These are phyloP conservation scores for Daldinia loculata DNA, from an alignment of 495 filamentous ascomycete genomes.

Conservation along the genomic window DNA sequence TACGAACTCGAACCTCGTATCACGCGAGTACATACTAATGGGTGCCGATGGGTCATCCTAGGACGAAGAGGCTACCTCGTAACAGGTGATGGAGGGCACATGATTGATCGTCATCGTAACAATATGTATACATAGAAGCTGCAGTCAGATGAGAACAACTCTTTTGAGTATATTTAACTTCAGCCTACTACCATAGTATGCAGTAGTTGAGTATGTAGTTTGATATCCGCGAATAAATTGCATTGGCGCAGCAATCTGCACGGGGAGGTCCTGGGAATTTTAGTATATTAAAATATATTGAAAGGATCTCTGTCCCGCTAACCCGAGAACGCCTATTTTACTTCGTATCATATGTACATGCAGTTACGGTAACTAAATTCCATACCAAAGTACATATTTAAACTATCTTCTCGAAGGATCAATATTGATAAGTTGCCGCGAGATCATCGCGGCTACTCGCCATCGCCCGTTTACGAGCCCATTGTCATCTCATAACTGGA, in stretches of 20 bases:
- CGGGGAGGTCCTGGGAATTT: constrained; percentile 30
- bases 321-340: constrained; percentile 3
- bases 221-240: constrained; percentile 25
- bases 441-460: constrained; percentile 3
- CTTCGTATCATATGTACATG: not conserved
- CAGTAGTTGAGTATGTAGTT: not conserved
- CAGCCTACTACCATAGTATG: not conserved
- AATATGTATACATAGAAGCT: constrained; percentile 22
- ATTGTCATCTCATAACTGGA: constrained; percentile 3
- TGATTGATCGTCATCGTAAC: constrained; percentile 35
- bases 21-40: constrained; percentile 24
- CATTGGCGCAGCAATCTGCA: constrained; percentile 18
- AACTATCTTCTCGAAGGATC: constrained; percentile 6
- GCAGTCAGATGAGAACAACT: constrained; percentile 27
- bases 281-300: constrained; percentile 36
- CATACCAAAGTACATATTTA: not conserved
- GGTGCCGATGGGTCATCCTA: not conserved
- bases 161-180: constrained; percentile 3
- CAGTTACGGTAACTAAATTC: too few relatives aligned
- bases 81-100: constrained; percentile 22
- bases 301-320: constrained; percentile 7
- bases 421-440: constrained; percentile 3
- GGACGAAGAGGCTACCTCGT: constrained; percentile 2
- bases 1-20: constrained; percentile 35
- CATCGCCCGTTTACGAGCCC: constrained; percentile 9